phyloP scores from a whole-genome alignment of 1,284 basidiomycete genomes.

The Gomphus bonarii region DNA sequence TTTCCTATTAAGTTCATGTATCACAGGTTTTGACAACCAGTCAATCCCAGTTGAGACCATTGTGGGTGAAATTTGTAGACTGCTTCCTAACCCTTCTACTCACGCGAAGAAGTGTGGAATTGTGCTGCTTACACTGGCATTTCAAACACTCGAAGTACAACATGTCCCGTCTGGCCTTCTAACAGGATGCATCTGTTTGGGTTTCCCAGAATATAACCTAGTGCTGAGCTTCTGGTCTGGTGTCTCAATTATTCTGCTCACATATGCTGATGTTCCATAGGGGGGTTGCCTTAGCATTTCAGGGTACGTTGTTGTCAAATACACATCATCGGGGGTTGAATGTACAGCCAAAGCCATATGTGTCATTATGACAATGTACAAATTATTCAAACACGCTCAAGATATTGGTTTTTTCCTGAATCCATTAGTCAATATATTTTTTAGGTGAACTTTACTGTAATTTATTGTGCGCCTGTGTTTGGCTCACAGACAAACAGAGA shows the following conservation, averaged over 20 bases:
- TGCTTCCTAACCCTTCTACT: not conserved
- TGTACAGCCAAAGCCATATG: not conserved
- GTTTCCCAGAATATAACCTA: not conserved
- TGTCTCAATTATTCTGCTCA: not conserved
- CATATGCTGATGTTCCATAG: not conserved
- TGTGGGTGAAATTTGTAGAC: not conserved
- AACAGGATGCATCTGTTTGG: not conserved
- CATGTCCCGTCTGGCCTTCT: not conserved
- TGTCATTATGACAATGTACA: not conserved
- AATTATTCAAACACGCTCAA: not conserved
- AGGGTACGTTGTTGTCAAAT: not conserved
- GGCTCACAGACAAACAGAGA: not conserved
- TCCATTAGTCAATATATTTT: not conserved
- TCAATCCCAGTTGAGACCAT: not conserved
- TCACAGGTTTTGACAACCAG: too few species aligned
- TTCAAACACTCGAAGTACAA: not conserved
- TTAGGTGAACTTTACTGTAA: not conserved
- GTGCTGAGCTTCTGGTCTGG: not conserved
- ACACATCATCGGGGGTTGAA: not conserved
- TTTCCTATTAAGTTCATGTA: too few species aligned
- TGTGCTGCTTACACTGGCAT: not conserved
- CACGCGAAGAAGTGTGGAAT: not conserved
- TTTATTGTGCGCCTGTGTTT: not conserved
- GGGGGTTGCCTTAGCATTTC: not conserved
- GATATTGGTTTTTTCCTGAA: not conserved